Conservation (phyloP, 305 asterid species). For the Coffea humblotiana region DNA sequence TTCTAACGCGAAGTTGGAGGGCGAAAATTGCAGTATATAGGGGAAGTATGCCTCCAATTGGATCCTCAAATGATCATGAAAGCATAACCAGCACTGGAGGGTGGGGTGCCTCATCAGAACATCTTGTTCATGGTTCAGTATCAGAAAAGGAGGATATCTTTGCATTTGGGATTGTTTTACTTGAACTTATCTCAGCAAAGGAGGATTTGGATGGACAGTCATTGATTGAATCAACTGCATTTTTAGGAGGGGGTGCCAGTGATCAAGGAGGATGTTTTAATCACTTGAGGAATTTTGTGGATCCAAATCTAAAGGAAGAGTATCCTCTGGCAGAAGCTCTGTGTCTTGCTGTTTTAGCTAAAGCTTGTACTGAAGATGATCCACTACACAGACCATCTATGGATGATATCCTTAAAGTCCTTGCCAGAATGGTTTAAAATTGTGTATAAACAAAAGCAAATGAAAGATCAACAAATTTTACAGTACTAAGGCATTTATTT, state of each 20-base stretch:
- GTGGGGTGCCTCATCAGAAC: constrained; percentile 33
- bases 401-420: constrained; percentile 67
- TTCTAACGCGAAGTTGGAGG: constrained; percentile 58
- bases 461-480: not conserved
- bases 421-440: constrained; percentile 62
- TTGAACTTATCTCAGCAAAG: constrained; percentile 58
- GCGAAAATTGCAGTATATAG: constrained; percentile 50
- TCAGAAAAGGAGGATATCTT: constrained; percentile 50
- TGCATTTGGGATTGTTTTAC: constrained; percentile 58
- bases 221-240: constrained; percentile 39
- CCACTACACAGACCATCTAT: constrained; percentile 64
- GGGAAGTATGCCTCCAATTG: constrained; percentile 18
- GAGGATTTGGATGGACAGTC: constrained; percentile 40
- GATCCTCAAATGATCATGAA: constrained; percentile 24
- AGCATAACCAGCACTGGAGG: constrained; percentile 14
- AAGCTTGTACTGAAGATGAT: constrained; percentile 69
- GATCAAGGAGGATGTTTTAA: constrained; percentile 69
- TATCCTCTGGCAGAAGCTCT: constrained; percentile 72
- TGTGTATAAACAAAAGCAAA: not conserved
- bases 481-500: not conserved
- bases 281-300: constrained; percentile 57
- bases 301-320: constrained; percentile 60
- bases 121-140: constrained; percentile 17
- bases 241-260: constrained; percentile 41
- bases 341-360: constrained; percentile 67